phyloP scores from a whole-genome alignment of 2,329 filamentous ascomycete species.

The Xylaria digitata region DNA sequence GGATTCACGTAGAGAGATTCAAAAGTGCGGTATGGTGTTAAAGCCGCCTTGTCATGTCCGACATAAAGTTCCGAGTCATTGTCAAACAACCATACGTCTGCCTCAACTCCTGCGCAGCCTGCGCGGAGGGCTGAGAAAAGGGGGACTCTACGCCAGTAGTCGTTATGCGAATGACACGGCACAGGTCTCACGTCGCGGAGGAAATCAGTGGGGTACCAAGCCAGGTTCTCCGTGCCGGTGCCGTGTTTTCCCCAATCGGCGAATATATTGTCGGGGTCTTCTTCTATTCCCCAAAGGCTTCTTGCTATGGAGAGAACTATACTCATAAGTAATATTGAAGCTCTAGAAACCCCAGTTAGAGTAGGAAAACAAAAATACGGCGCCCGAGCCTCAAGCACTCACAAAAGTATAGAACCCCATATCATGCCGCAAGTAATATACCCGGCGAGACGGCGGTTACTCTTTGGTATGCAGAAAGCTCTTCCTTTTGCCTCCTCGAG shows the following conservation, averaged over 20 bases:
- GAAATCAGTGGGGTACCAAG: constrained; percentile 63
- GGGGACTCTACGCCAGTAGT: constrained; percentile 74
- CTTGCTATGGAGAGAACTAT: constrained; percentile 49
- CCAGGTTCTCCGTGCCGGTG: constrained; percentile 53
- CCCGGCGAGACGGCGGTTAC: constrained; percentile 36
- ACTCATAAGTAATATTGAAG: constrained; percentile 50
- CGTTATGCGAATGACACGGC: constrained; percentile 75
- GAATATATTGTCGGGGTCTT: constrained; percentile 48
- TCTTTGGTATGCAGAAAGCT: constrained; percentile 16
- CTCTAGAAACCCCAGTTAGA: constrained; percentile 45
- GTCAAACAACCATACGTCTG: constrained; percentile 73
- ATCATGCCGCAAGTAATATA: constrained; percentile 53
- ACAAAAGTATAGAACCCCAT: constrained; percentile 53
- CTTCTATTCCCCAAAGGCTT: constrained; percentile 48
- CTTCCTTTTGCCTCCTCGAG: constrained; percentile 26
- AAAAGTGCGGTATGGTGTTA: constrained; percentile 69
- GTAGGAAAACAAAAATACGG: not conserved
- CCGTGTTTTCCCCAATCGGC: constrained; percentile 46
- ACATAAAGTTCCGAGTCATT: constrained; percentile 65
- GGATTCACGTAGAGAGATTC: constrained; percentile 73
- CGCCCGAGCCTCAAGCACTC: constrained; percentile 38
- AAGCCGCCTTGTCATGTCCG: constrained; percentile 68
- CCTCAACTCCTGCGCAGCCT: constrained; percentile 73
- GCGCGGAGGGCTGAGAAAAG: constrained; percentile 70
- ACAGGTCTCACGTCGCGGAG: constrained; percentile 66